Conservation (phyloP, 139 green algal genomes). For the Protoeuglena noctilucae region DNA sequence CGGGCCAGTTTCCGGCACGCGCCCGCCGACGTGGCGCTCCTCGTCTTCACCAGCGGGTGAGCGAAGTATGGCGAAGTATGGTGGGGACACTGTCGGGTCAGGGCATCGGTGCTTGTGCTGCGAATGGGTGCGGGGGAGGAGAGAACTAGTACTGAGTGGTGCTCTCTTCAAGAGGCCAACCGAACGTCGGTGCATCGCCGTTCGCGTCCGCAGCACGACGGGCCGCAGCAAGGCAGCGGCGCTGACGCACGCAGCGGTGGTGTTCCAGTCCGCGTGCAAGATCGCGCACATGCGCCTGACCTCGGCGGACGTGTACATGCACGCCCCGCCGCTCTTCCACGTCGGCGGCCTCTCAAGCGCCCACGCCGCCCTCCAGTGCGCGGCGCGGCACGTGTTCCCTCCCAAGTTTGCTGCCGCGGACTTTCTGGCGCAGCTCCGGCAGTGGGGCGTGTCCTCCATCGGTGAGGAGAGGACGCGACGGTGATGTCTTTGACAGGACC, state of each 20-base stretch:
- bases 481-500: too few relatives aligned
- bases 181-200: not conserved
- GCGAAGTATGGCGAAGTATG: not conserved
- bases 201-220: not conserved
- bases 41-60: too few relatives aligned
- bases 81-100: not conserved
- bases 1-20: too few relatives aligned
- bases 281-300: slow-evolving; percentile 42
- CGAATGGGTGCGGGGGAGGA: too few relatives aligned
- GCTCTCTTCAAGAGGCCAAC: not conserved
- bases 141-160: too few relatives aligned
- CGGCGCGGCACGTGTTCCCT: slow-evolving; percentile 34
- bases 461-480: too few relatives aligned
- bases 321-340: slow-evolving; percentile 75
- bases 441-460: too few relatives aligned
- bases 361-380: slow-evolving; percentile 50
- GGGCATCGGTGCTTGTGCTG: not conserved
- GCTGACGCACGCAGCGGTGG: slow-evolving; percentile 38
- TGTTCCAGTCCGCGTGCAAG: slow-evolving; percentile 59
- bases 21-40: too few relatives aligned
- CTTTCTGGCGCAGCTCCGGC: too few relatives aligned
- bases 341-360: slow-evolving; percentile 64
- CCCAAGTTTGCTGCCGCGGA: slow-evolving; percentile 10
- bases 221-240: slow-evolving; percentile 34
- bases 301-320: slow-evolving; percentile 57